A percentile compares a stretch with the other conserved stretches of the same genome.
These are phyloP conservation scores for Euclidium syriacum DNA, from an alignment of 345 rosid genomes.

Conservation along the genomic window DNA sequence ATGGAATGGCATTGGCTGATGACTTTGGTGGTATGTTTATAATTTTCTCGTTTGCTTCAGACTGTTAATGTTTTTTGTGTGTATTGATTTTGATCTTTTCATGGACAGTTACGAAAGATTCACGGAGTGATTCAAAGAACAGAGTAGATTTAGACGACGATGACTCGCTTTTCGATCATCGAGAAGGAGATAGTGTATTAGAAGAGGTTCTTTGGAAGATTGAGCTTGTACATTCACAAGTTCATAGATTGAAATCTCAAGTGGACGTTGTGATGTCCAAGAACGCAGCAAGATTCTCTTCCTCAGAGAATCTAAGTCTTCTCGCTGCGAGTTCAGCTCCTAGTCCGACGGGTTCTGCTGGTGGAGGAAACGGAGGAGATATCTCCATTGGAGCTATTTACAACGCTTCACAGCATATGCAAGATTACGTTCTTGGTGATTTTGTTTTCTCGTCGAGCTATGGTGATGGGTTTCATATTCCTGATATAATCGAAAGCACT, in stretches of 20 bases:
- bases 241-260: constrained; percentile 58
- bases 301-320: constrained; percentile 84
- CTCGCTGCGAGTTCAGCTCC: constrained; percentile 84
- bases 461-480: constrained; percentile 66
- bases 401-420: constrained; percentile 42
- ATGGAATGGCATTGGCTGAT: constrained; percentile 47
- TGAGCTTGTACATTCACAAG: constrained; percentile 52
- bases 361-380: constrained; percentile 52
- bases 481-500: constrained; percentile 93
- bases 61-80: constrained; percentile 14
- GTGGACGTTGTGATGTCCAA: constrained; percentile 59
- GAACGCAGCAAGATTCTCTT: constrained; percentile 73
- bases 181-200: constrained; percentile 45
- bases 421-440: constrained; percentile 52
- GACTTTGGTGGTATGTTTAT: constrained; percentile 44
- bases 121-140: constrained; percentile 33
- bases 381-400: constrained; percentile 46
- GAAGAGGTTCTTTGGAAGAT: constrained; percentile 71
- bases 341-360: constrained; percentile 75
- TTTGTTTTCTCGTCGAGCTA: constrained; percentile 54
- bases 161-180: constrained; percentile 36
- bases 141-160: constrained; percentile 33
- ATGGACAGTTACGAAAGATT: constrained; percentile 38
- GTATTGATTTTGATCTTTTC: constrained; percentile 11
- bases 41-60: neutral